These are phyloP conservation scores for Jatropha podagrica DNA, from an alignment of 441 rosid species.

Conservation along the genomic window DNA sequence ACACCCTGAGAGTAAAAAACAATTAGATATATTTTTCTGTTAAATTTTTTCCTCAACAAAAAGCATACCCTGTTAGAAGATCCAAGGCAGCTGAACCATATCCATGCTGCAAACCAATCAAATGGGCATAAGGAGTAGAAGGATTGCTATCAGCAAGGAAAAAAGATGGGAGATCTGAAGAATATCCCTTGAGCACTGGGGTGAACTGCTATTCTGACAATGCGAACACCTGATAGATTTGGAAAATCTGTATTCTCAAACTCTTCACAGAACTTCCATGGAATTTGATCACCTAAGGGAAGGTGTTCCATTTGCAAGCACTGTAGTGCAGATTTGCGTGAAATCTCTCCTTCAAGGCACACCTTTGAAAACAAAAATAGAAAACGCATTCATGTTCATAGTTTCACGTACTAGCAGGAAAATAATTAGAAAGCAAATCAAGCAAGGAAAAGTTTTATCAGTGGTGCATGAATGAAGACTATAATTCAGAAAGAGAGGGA, in stretches of 20 bases:
- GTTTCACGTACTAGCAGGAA: too few relatives aligned
- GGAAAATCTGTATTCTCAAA: slow-evolving; percentile 77
- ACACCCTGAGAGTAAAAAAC: background rate
- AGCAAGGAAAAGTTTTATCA: background rate
- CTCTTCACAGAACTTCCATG: slow-evolving; percentile 59
- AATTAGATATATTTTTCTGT: background rate
- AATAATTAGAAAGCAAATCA: too few relatives aligned
- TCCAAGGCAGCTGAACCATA: slow-evolving; percentile 96
- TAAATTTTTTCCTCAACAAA: background rate
- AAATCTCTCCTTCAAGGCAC: slow-evolving; percentile 88
- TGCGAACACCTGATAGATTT: slow-evolving; percentile 85
- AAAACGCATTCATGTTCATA: background rate
- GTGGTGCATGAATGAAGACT: background rate
- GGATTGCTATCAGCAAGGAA: background rate
- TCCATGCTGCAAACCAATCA: slow-evolving; percentile 56
- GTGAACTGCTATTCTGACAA: slow-evolving; percentile 92
- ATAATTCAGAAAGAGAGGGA: background rate
- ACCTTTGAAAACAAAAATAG: slow-evolving; percentile 43
- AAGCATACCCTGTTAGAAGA: slow-evolving; percentile 64
- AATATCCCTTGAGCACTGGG: slow-evolving; percentile 86
- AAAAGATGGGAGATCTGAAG: slow-evolving; percentile 8
- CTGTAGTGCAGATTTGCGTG: slow-evolving; percentile 66
- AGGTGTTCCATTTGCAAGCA: slow-evolving; percentile 71
- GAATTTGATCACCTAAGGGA: slow-evolving; percentile 89
- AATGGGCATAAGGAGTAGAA: slow-evolving; percentile 3